Base-by-base conservation (phyloP, 495 filamentous ascomycete genomes). In the Neurospora sublineolata region DNA sequence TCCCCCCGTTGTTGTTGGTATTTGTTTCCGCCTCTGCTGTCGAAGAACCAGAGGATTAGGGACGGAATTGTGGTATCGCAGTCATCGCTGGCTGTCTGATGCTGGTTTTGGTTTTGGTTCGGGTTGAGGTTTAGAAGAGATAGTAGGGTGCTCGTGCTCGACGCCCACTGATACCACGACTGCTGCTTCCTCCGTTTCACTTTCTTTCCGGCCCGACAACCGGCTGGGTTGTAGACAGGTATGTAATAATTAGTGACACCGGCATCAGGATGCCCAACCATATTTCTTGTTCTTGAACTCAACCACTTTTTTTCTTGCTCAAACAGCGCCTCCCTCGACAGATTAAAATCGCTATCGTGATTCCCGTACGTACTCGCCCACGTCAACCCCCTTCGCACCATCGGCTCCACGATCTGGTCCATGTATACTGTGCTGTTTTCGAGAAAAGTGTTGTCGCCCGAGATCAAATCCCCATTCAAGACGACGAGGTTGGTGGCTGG, bases 311-410 rank as follows among this genome's bases (percentile, higher is more conserved):
- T 79, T 77, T 93, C 91, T 16, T 86, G 82, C 0, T 79, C 78
- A 40, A 89, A 84, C 23, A 93, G 83, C 16, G 79, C 81, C 46
- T 78, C 68, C 3, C 87, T 82, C 0, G 86, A 87, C 37, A 91
- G 80, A 72, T 91, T 91, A 75, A 76, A 85, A 37, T 88, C 80
- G 70, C 83, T 86, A 74, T 93, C 91, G 71, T 93, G 91, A 76
- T 93, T 94, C 1, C 91, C 91, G 72, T 93, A 93, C 0, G 90
- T 89, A 4, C 86, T 88, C 0, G 89, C 89, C 90, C 90, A 93
- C 1, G 81, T 80, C 0, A 89, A 75, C 6, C 81, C 79, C 4
- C 82, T 82, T 3, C 84, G 68, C 0, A 89, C 79, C 3, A 93
- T 77, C 1, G 91, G 82, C 2, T 64, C 71, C 18, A 92, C 87